These are phyloP conservation scores for Macrotyloma uniflorum DNA, from an alignment of 306 rosid genomes.

Conservation along the genomic window DNA sequence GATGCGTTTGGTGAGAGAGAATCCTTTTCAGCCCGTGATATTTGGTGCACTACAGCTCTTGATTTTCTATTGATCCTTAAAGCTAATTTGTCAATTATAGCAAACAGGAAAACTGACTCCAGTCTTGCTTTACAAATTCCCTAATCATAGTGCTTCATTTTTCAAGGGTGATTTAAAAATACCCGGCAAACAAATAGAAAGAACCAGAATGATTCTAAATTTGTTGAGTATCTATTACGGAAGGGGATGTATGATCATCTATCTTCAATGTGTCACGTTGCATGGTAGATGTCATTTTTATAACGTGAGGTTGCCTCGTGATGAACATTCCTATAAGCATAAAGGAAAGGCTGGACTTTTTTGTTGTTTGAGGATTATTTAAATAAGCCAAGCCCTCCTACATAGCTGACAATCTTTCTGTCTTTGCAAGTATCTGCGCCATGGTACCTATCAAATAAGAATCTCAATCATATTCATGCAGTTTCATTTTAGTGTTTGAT, in stretches of 20 bases:
- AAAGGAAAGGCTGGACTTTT: not conserved
- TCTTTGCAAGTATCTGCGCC: not conserved
- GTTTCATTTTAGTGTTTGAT: not conserved
- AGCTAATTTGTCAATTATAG: slow-evolving; percentile 28
- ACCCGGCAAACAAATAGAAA: not conserved
- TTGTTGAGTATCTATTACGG: not conserved
- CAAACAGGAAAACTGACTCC: slow-evolving; percentile 22
- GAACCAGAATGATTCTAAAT: not conserved
- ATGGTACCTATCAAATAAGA: not conserved
- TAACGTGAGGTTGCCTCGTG: not conserved
- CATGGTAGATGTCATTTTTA: not conserved
- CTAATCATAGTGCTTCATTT: slow-evolving; percentile 12
- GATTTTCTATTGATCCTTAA: slow-evolving; percentile 45
- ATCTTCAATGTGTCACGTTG: not conserved
- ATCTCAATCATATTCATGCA: not conserved
- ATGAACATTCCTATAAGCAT: slow-evolving; percentile 19
- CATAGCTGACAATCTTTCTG: slow-evolving; percentile 21
- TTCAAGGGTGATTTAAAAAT: slow-evolving; percentile 2
- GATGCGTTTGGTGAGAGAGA: slow-evolving; percentile 52
- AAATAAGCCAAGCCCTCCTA: not conserved
- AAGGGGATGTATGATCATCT: not conserved
- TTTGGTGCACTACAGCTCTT: slow-evolving; percentile 51
- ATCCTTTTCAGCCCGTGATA: slow-evolving; percentile 52
- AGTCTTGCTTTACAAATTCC: slow-evolving; percentile 11
- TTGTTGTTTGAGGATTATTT: not conserved